Conservation (phyloP, 352 stramenopile genomes). For the Globisporangium radiosum region DNA sequence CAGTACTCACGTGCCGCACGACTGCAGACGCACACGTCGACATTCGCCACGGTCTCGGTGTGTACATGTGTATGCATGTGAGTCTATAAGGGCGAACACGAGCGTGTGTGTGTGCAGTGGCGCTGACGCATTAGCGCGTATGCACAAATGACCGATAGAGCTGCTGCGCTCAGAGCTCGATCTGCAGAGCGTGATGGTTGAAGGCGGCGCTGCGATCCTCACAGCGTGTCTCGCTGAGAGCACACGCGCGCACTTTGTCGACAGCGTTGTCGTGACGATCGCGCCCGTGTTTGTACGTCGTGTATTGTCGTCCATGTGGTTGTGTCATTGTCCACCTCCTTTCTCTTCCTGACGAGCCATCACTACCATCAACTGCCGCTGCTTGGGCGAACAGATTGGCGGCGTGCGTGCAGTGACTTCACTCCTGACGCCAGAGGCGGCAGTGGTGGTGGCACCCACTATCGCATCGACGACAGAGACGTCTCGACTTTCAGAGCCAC, state of each 20-base stretch:
- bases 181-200: slow-evolving; percentile 72
- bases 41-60: slow-evolving; percentile 57
- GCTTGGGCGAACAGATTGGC: slow-evolving; percentile 34
- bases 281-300: slow-evolving; percentile 71
- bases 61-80: background rate
- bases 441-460: slow-evolving; percentile 3
- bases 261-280: slow-evolving; percentile 71
- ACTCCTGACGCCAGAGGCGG: slow-evolving; percentile 11
- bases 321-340: too few species aligned
- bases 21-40: slow-evolving; percentile 28
- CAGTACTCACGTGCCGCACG: slow-evolving; percentile 31
- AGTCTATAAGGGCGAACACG: background rate
- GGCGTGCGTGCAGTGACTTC: slow-evolving; percentile 39
- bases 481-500: background rate
- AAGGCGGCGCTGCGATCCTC: slow-evolving; percentile 74
- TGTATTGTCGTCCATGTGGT: background rate
- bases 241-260: slow-evolving; percentile 34
- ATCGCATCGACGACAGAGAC: background rate
- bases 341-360: too few species aligned
- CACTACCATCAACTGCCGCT: background rate
- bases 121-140: background rate
- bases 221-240: slow-evolving; percentile 52
- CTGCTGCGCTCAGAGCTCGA: slow-evolving; percentile 24
- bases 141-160: slow-evolving; percentile 15
- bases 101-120: background rate